Percentiles rank a stretch among this genome's conserved stretches.
These are phyloP conservation scores for Orbilia javanica DNA, from an alignment of 2,329 filamentous ascomycete species.

Conservation along the genomic window DNA sequence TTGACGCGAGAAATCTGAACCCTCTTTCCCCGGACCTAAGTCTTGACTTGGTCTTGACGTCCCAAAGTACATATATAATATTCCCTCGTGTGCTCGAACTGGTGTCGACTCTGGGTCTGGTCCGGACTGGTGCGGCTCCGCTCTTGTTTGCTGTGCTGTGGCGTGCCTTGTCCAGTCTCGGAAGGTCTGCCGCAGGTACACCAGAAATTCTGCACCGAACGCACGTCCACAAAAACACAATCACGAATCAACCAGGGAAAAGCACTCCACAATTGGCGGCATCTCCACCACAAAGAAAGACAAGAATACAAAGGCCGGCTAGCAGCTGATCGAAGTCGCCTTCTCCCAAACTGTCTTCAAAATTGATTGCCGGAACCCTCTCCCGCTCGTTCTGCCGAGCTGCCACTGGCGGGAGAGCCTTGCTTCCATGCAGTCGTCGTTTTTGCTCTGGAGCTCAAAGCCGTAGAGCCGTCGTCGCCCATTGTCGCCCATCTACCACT, in stretches of 20 bases:
- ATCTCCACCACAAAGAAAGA: constrained; percentile 15
- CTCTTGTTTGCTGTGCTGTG: constrained; percentile 11
- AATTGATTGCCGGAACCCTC: constrained; percentile 39
- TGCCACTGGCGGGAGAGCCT: constrained; percentile 51
- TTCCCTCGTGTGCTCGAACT: too few species aligned
- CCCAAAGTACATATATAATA: not conserved
- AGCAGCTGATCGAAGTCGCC: not conserved
- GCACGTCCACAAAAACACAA: constrained; percentile 17
- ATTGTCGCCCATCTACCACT: constrained; percentile 28
- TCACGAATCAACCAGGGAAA: not conserved
- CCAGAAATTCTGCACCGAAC: constrained; percentile 39
- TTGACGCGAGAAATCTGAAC: constrained; percentile 8
- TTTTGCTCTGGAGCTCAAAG: constrained; percentile 29
- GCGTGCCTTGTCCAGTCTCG: constrained; percentile 27
- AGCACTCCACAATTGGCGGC: constrained; percentile 15
- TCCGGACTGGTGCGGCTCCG: constrained; percentile 25
- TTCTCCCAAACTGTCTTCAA: constrained; percentile 44
- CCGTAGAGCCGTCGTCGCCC: constrained; percentile 23
- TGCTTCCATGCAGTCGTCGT: constrained; percentile 38
- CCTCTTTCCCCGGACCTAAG: not conserved
- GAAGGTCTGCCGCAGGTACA: constrained; percentile 43
- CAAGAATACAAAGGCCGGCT: not conserved
- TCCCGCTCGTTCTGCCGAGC: constrained; percentile 58
- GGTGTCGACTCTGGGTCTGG: not conserved
- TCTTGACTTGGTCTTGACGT: too few species aligned